Evolutionary conservation across 129 eudicot species (phyloP), one percentile per base, ranked within the genome.

Genomic region (Glebionis coronaria): DNA sequence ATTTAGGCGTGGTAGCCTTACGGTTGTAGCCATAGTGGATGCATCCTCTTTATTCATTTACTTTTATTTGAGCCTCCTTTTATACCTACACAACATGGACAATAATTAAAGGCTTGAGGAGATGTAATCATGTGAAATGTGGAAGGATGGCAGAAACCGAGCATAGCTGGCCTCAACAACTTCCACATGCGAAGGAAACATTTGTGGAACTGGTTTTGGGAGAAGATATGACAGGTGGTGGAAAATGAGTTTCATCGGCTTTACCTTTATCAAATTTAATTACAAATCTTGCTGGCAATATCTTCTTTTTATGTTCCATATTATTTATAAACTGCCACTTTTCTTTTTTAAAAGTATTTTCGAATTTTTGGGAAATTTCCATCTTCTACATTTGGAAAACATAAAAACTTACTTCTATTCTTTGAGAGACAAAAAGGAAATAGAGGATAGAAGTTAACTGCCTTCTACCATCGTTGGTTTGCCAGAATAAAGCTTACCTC

Each of bases 141-240:
- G n/a, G n/a, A n/a, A n/a, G n/a, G n/a, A n/a, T n/a, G n/a, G n/a
- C n/a, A n/a, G n/a, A n/a, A n/a, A n/a, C n/a, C n/a, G n/a, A n/a
- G n/a, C n/a, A n/a, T n/a, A n/a, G n/a, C n/a, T n/a, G n/a, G n/a
- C n/a, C n/a, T n/a, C n/a, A n/a, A n/a, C n/a, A n/a, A n/a, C n/a
- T n/a, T n/a, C n/a, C n/a, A 4, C 45, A 82, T 76, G 80, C 87
- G 91, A 90, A 78, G 78, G 89, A 84, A 77, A 90, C 79, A 75
- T 90, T 90, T 62, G 77, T 87, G 10, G 82, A 80, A 71, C 77
- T 90, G 75, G 90, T 90, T 27, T 65, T 90, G 23, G 97, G 97
- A 38, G 97, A 86, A 70, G 97, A 90, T 67, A 90, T 90, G 95
- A 82, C 97, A 7, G 97, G 97, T 58, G 82, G 80, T 63, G 97